Conservation (phyloP, 2,329 filamentous ascomycete species). For the Hymenoscyphus fraxineus region DNA sequence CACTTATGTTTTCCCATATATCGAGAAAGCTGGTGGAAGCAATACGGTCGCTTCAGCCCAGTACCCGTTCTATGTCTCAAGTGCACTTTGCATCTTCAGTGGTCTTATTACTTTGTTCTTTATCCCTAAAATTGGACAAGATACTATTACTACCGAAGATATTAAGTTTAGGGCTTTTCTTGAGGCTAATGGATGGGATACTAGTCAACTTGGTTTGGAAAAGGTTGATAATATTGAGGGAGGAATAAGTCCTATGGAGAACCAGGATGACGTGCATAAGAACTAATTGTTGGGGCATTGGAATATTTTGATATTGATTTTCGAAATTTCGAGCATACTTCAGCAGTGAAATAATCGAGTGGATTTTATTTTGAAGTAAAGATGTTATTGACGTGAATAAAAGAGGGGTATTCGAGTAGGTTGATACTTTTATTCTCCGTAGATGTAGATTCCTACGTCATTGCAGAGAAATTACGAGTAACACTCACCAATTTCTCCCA, state of each 20-base stretch:
- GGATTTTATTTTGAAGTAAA: no score
- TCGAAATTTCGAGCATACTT: background rate
- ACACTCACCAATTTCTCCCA: no score
- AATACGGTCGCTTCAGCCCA: slow-evolving; percentile 60
- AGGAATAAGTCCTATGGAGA: background rate
- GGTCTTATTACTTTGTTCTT: slow-evolving; percentile 63
- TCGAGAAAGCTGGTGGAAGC: slow-evolving; percentile 44
- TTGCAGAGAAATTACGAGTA: no score
- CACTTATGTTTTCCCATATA: slow-evolving; percentile 75
- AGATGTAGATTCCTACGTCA: no score
- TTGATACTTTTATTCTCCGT: no score
- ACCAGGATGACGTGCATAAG: background rate
- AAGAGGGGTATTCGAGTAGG: no score
- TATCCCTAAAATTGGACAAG: slow-evolving; percentile 75
- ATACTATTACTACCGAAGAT: slow-evolving; percentile 81
- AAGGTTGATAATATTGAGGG: slow-evolving; percentile 11
- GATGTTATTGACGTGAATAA: no score
- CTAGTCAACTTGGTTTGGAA: slow-evolving; percentile 9
- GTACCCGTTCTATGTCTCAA: slow-evolving; percentile 87
- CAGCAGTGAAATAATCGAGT: no score
- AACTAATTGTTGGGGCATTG: background rate
- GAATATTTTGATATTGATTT: background rate
- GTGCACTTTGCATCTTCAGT: slow-evolving; percentile 70
- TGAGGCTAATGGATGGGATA: slow-evolving; percentile 36
- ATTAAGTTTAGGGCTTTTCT: slow-evolving; percentile 70